phyloP scores from a whole-genome alignment of 768 basidiomycete genomes.

The Pisolithus tinctorius region DNA sequence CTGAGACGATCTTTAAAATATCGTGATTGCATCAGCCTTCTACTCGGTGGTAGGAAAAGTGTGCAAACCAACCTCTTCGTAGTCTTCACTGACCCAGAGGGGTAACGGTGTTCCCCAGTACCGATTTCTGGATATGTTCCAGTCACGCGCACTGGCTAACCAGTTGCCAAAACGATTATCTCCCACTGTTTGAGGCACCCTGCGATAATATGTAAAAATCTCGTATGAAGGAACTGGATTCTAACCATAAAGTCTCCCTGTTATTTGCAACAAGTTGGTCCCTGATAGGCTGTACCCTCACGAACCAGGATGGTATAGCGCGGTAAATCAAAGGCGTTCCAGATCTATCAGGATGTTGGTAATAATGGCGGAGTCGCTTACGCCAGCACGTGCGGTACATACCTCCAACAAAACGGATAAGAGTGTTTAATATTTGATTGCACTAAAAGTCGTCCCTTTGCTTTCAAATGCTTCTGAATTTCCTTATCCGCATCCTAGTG shows the following conservation, averaged over 20 bases:
- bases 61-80: constrained; percentile 64
- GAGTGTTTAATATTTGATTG: constrained; percentile 83
- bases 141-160: constrained; percentile 97
- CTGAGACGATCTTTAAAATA: constrained; percentile 58
- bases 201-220: constrained; percentile 21
- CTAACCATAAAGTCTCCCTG: constrained; percentile 80
- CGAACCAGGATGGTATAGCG: constrained; percentile 94
- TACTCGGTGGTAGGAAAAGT: neutral
- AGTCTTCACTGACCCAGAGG: constrained; percentile 91
- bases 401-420: constrained; percentile 99
- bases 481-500: constrained; percentile 86
- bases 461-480: constrained; percentile 86
- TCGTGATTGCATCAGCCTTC: neutral
- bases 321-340: constrained; percentile 94
- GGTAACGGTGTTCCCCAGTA: constrained; percentile 99
- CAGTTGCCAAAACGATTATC: constrained; percentile 95
- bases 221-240: neutral
- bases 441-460: constrained; percentile 80
- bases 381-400: constrained; percentile 1
- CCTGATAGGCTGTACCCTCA: constrained; percentile 77
- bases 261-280: constrained; percentile 90
- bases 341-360: constrained; percentile 46
- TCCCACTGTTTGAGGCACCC: constrained; percentile 89
- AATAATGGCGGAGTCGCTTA: neutral
- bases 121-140: constrained; percentile 98